Evolutionary conservation across 768 basidiomycete species (phyloP), one percentile per base, ranked within the genome.

Genomic region (Leucocoprinus birnbaumii): DNA sequence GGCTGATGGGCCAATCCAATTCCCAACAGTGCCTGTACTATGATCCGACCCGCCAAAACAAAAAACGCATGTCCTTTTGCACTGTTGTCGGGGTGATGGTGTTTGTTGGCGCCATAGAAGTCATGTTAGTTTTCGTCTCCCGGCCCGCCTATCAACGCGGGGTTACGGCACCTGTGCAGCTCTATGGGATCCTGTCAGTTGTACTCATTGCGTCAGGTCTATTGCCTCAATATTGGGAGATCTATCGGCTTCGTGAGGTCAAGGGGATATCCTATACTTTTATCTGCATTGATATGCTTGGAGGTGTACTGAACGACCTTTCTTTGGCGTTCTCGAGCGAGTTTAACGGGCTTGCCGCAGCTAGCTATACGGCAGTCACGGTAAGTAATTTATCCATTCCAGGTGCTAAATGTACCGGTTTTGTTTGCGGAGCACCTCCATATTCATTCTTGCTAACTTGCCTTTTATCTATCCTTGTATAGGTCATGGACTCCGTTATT

Each of bases 171-270:
- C 71, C 69, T 4, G 67, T 80, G n/a, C 69, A 72, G 13, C 76
- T 84, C 62, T 83, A 89, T 53, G 89, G 90, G 1, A 75, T 89
- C 48, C 61, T 87, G 31, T 72, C 79, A 25, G 78, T 84, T 0
- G 71, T 85, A 7, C 61, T 89, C 16, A 75, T 91, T 37, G 73
- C 81, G 11, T 63, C 77, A 11, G 80, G 68, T 1, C 62, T 79
- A 18, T 61, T 75, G 31, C 73, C 91, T 0, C 90, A 93, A 66
- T 92, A 86, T 62, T 83, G 77, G 66, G 88, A 91, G 63, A 91
- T 93, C 43, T 86, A 79, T 68, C 79, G 80, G 58, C 73, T 76
- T 61, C 74, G 73, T 58, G 79, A 84, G 59, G 85, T 87, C 37
- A 63, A 80, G 21, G 90, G 91, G 7, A 82, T 94, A 49, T 88